These are phyloP conservation scores for Eucalyptus polyanthemos DNA, from an alignment of 345 rosid genomes.

Conservation along the genomic window DNA sequence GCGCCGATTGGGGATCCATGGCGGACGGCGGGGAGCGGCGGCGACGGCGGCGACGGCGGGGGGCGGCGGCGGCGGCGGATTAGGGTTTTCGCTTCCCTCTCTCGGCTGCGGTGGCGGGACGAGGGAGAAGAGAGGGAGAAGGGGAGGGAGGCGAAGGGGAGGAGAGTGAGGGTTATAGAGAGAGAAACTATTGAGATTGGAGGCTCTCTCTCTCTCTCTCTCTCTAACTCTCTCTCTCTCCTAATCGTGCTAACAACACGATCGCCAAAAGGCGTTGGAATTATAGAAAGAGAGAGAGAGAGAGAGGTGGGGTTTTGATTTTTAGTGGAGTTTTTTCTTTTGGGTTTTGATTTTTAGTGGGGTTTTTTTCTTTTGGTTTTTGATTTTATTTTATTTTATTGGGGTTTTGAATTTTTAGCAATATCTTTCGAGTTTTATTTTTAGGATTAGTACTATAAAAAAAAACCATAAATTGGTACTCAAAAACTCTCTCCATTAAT, in stretches of 20 bases:
- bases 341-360: neutral
- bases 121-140: neutral
- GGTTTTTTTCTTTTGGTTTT: too few species aligned
- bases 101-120: neutral
- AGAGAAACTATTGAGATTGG: neutral
- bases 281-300: neutral
- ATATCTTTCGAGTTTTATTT: neutral
- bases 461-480: too few species aligned
- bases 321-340: neutral
- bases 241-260: neutral
- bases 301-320: neutral
- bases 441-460: too few species aligned
- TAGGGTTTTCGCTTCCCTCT: neutral
- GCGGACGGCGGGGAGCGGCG: neutral
- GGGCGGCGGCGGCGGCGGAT: neutral
- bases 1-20: slow-evolving; percentile 74
- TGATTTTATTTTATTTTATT: neutral
- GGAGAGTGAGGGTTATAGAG: neutral
- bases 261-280: neutral
- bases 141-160: neutral
- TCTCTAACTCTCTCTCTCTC: neutral
- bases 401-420: neutral
- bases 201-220: neutral
- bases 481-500: too few species aligned
- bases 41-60: neutral